Evolutionary conservation across 208 protist genomes (phyloP).

Genomic region (Phytomonas francai): DNA sequence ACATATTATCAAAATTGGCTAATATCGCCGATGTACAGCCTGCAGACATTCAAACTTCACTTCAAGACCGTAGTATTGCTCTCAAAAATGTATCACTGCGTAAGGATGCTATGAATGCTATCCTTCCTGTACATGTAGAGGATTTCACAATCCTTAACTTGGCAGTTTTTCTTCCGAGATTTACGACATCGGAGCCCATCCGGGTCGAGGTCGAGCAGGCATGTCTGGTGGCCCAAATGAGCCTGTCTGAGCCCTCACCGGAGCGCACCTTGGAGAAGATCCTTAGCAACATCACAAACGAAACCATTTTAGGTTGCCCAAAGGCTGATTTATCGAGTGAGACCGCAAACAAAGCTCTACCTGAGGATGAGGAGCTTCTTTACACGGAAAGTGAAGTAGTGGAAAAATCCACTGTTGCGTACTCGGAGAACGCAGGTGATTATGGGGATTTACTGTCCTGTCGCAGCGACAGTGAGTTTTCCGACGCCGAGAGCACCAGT

Average conservation of each 20-base stretch:
- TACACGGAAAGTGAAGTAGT: no score
- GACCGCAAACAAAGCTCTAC: no score
- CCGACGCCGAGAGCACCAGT: slow-evolving; percentile 18
- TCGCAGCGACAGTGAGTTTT: slow-evolving; percentile 37
- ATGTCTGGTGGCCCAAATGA: slow-evolving; percentile 25
- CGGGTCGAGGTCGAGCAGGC: slow-evolving; percentile 21
- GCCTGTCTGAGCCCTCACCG: slow-evolving; percentile 13
- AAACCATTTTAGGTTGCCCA: slow-evolving; percentile 40
- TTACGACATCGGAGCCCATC: slow-evolving; percentile 36
- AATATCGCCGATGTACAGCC: slow-evolving; percentile 70
- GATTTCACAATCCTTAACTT: slow-evolving; percentile 36
- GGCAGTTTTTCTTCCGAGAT: slow-evolving; percentile 56
- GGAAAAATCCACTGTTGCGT: no score
- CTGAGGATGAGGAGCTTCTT: no score
- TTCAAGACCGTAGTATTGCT: slow-evolving; percentile 33
- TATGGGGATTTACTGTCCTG: slow-evolving; percentile 60
- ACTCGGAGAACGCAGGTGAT: slow-evolving; percentile 5
- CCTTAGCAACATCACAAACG: slow-evolving; percentile 35
- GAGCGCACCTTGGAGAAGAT: slow-evolving; percentile 45
- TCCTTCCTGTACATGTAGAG: slow-evolving; percentile 54
- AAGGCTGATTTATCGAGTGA: neutral
- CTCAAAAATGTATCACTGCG: slow-evolving; percentile 48
- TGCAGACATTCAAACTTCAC: slow-evolving; percentile 50
- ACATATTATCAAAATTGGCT: slow-evolving; percentile 44
- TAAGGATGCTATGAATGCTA: slow-evolving; percentile 37